Base-by-base conservation (phyloP, 2,329 filamentous ascomycete species). In the Incumbomyces lentus region DNA sequence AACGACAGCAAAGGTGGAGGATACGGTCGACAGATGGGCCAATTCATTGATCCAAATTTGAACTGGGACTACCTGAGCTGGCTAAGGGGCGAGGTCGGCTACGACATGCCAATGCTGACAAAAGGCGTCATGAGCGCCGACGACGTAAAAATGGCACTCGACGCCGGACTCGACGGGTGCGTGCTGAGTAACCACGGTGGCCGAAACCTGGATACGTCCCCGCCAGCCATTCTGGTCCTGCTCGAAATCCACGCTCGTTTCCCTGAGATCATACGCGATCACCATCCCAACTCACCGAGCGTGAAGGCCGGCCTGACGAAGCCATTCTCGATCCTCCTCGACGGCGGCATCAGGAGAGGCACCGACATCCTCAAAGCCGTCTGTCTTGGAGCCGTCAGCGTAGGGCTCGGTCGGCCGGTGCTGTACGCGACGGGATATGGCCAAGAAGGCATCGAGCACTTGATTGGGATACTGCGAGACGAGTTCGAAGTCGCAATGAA, bases 101-200 rank as follows among this genome's bases (percentile, higher is more conserved):
- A 66, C 1, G 61, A 68, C 14, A 63, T 76, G 6, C 74, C 75
- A 0, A 65, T 79, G n/a, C 68, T 77, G 35, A 51, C 78, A 19
- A 79, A 79, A 57, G 76, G 76, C 0, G 68, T 79, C 5, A 75
- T 77, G 66, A 71, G 66, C 12, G 74, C 73, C 0, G 73, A 74
- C 33, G 76, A 80, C 55, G 75, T 75, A 0, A 66, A 66, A n/a
- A 55, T 69, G 30, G 76, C 76, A 0, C 67, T 72, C 44, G 60
- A 71, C 36, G 61, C 68, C 47, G 74, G 74, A 0, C 62, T 73
- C 19, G 70, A 78, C 48, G 76, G 75, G 1, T 73, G 80, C 34
- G 58, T 78, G 46, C 53, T 80, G 22, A 75, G 70, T 51, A 81
- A 80, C 51, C 76, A 80, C 48, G 76, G 76, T 12, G 76, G 77